phyloP scores from a whole-genome alignment of 177 flowering plant genomes.

The Vitis hybrid region DNA sequence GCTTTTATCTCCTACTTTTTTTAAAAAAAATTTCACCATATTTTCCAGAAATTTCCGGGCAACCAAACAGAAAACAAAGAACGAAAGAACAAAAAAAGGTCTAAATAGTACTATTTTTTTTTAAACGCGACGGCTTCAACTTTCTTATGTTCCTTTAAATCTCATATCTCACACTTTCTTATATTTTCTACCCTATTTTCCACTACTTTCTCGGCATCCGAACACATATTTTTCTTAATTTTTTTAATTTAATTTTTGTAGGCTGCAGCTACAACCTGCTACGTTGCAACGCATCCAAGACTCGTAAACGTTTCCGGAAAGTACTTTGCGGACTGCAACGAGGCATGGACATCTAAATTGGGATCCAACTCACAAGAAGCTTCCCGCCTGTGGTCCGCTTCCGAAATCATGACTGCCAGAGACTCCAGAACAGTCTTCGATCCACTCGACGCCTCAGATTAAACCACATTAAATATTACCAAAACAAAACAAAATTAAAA shows the following conservation, averaged over 20 bases:
- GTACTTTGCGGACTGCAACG: slow-evolving; percentile 87
- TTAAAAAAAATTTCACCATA: no score
- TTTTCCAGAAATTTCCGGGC: no score
- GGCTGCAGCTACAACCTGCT: slow-evolving; percentile 97
- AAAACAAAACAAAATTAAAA: background rate
- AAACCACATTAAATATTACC: background rate
- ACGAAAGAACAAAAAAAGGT: background rate
- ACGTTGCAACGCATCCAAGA: slow-evolving; percentile 80
- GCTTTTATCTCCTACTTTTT: no score
- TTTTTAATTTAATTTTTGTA: slow-evolving; percentile 9
- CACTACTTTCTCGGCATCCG: no score
- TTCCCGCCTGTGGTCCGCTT: slow-evolving; percentile 60
- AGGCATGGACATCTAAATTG: slow-evolving; percentile 54
- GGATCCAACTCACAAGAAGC: slow-evolving; percentile 60
- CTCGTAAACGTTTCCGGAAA: slow-evolving; percentile 64
- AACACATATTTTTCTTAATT: no score
- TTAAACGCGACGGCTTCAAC: no score
- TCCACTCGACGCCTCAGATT: background rate
- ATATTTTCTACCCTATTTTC: no score
- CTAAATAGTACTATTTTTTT: background rate
- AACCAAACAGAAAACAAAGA: no score
- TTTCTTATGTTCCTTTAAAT: no score
- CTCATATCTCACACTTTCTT: no score
- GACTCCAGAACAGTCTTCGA: slow-evolving; percentile 21
- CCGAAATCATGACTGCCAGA: slow-evolving; percentile 57